These are phyloP conservation scores for Carex kokanica DNA, from an alignment of 176 grass and related monocot species.

Conservation along the genomic window DNA sequence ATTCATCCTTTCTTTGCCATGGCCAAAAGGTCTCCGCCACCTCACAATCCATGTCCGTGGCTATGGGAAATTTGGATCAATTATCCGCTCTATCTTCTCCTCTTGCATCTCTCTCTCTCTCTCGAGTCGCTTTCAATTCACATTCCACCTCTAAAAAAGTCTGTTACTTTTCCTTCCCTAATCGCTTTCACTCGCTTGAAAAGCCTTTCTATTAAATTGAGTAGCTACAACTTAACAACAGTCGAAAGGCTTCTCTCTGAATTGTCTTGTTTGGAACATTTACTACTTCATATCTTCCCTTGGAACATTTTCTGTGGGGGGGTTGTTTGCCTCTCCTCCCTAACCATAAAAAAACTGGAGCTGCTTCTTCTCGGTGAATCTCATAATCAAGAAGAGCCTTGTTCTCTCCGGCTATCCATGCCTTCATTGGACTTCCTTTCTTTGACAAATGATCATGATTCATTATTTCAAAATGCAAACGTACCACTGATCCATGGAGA, in stretches of 20 bases:
- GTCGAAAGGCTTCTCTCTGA: neutral
- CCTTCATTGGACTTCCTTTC: neutral
- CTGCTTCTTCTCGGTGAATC: too few relatives aligned
- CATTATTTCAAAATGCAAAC: neutral
- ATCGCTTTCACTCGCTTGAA: neutral
- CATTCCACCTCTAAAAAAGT: too few relatives aligned
- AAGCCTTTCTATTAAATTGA: neutral
- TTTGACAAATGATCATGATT: neutral
- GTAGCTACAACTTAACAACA: neutral
- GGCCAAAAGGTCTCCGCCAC: neutral
- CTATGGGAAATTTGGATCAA: neutral
- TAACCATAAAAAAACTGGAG: neutral
- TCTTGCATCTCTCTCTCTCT: neutral
- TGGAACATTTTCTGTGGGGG: too few relatives aligned
- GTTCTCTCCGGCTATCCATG: neutral
- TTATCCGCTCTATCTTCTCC: neutral
- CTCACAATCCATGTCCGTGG: neutral
- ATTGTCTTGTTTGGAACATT: conserved; percentile 9
- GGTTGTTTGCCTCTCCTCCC: neutral
- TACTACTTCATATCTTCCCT: neutral
- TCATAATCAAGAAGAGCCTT: too few relatives aligned
- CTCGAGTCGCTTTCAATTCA: neutral
- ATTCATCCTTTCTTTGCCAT: neutral
- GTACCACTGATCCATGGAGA: neutral
- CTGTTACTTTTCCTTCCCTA: neutral